Evolutionary conservation across 2,329 filamentous ascomycete species (phyloP), one percentile per base, ranked within the genome.

Genomic region (Coleophoma cylindrospora): DNA sequence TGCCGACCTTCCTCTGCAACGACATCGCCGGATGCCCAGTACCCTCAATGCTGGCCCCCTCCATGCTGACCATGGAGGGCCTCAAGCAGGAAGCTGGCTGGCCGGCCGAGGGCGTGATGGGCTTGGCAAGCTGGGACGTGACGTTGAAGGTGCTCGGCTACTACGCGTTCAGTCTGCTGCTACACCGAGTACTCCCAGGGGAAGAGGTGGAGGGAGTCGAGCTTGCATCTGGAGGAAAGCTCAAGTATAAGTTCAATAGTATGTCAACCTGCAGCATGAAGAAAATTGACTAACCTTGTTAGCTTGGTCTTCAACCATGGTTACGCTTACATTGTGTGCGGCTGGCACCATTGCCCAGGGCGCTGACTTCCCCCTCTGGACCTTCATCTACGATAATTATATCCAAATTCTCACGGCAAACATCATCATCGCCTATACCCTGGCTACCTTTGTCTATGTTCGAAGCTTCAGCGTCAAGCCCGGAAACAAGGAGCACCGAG

Each of bases 351-450:
- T 84, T 37, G 70, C 83, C 3, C 81, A 92, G 59, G 92, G 92
- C 50, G 82, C 89, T 47, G 78, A 92, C 17, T 96, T 95, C 62
- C 79, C 83, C 9, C 80, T 96, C 47, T 99, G 92, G 92, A 89
- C 86, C 22, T 97, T 91, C 70, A 90, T 97, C 64, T 86, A 87
- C 73, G 85, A 95, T 65, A 92, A 97, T 72, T 95, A 92, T 66
- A 64, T 94, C 47, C 89, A 92, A 66, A 77, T 99, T 47, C 75
- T 95, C 33, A 94, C 90, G 0, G 82, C 86, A 54, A 95, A 91
- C 66, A 81, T 95, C 53, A 61, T 95, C 47, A 85, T 96, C 58
- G 76, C 89, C 12, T 88, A 85, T 60, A 68, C 69, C 7, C 73
- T 95, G 14, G 84, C 92, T 2, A 81, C 81, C 4, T 96, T 84